These are phyloP conservation scores for Kalmanozyma brasiliensis DNA, from an alignment of 1,284 basidiomycete species.

Conservation along the genomic window DNA sequence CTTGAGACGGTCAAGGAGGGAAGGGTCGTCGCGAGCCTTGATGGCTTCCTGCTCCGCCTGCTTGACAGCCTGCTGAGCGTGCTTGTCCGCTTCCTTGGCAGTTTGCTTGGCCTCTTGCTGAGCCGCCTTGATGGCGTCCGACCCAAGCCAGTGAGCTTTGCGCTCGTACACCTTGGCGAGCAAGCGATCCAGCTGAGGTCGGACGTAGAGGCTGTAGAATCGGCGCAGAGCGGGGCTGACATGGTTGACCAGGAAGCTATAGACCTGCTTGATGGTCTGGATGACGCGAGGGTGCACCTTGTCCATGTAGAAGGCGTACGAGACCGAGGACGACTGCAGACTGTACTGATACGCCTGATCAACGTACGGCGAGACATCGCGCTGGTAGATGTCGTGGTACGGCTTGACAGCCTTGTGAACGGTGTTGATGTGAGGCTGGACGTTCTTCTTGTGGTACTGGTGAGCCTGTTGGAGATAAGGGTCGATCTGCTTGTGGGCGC, in stretches of 20 bases:
- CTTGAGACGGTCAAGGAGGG: constrained; percentile 51
- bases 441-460: constrained; percentile 57
- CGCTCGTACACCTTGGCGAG: constrained; percentile 53
- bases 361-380: constrained; percentile 65
- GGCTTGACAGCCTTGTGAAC: constrained; percentile 56
- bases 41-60: constrained; percentile 50
- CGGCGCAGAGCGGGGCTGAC: constrained; percentile 52
- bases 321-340: constrained; percentile 35
- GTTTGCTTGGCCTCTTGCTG: constrained; percentile 40
- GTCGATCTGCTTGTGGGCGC: constrained; percentile 44
- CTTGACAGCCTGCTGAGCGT: constrained; percentile 38
- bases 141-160: constrained; percentile 52
- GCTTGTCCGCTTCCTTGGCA: constrained; percentile 31
- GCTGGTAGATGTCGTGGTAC: constrained; percentile 62
- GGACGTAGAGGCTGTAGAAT: constrained; percentile 56
- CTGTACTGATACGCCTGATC: constrained; percentile 47
- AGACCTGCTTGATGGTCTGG: constrained; percentile 30
- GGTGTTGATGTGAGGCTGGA: constrained; percentile 60
- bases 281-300: constrained; percentile 61
- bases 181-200: constrained; percentile 56
- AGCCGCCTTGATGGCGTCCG: constrained; percentile 45
- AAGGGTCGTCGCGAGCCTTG: constrained; percentile 50
- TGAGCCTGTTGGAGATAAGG: constrained; percentile 55
- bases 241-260: constrained; percentile 57
- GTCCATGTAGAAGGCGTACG: constrained; percentile 57